phyloP scores from a whole-genome alignment of 345 rosid genomes.

The Stellera chamaejasme region DNA sequence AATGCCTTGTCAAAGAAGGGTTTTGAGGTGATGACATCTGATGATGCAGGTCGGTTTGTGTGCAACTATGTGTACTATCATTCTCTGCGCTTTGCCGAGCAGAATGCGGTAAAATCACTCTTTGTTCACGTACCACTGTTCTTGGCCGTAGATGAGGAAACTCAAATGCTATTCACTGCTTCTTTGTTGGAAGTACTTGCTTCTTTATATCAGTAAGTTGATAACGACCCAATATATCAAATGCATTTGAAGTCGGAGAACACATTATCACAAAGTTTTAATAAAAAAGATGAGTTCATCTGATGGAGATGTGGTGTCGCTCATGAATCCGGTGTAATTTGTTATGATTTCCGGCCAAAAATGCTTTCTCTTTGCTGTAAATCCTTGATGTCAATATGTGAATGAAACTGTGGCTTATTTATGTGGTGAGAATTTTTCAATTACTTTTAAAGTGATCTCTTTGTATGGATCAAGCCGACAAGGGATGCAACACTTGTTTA shows the following conservation, averaged over 20 bases:
- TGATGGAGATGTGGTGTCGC: constrained; percentile 16
- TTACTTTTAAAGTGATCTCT: too few relatives aligned
- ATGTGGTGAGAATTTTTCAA: background rate
- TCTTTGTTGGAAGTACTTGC: constrained; percentile 89
- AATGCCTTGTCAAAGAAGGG: constrained; percentile 57
- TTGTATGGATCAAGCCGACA: too few relatives aligned
- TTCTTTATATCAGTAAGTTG: constrained; percentile 42
- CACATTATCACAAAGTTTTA: constrained; percentile 22
- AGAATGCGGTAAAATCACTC: constrained; percentile 63
- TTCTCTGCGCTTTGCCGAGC: constrained; percentile 84
- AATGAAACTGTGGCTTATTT: constrained; percentile 17
- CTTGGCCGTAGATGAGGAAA: constrained; percentile 76
- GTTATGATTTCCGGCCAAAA: background rate
- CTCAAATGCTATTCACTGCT: constrained; percentile 85
- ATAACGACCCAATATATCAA: constrained; percentile 8
- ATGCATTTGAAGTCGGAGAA: constrained; percentile 11
- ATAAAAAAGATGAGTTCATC: constrained; percentile 18
- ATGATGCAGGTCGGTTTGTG: constrained; percentile 96
- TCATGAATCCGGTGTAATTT: constrained; percentile 16
- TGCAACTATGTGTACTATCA: constrained; percentile 98
- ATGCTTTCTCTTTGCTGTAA: constrained; percentile 2
- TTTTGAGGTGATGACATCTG: constrained; percentile 65
- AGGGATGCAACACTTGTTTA: too few relatives aligned
- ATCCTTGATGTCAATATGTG: constrained; percentile 17
- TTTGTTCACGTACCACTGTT: constrained; percentile 97